Evolutionary conservation across 805 yeast species (phyloP).

Genomic region (Tetrapisispora taiwanensis): DNA sequence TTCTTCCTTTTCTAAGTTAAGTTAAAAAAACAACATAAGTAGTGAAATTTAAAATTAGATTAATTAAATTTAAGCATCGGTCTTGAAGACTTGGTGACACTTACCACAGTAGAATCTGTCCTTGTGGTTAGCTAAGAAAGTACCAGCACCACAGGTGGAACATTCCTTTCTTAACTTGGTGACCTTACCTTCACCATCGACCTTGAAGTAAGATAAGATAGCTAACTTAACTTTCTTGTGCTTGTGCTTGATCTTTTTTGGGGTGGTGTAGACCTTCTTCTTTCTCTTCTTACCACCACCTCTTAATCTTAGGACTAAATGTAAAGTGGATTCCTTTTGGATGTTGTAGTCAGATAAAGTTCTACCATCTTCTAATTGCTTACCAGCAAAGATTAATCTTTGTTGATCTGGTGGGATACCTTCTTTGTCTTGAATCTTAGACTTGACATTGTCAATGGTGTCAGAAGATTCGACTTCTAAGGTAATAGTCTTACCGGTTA

Average conservation of each 20-base stretch:
- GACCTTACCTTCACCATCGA: slow-evolving; percentile 96
- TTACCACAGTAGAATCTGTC: slow-evolving; percentile 99
- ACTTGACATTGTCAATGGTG: slow-evolving; percentile 93
- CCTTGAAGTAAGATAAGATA: slow-evolving; percentile 98
- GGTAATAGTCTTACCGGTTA: slow-evolving; percentile 98
- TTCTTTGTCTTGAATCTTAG: slow-evolving; percentile 94
- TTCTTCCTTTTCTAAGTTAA: not conserved
- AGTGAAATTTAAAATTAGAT: not conserved
- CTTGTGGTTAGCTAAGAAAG: slow-evolving; percentile 98
- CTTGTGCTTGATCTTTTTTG: slow-evolving; percentile 99
- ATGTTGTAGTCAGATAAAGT: slow-evolving; percentile 96
- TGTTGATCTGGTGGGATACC: slow-evolving; percentile 98
- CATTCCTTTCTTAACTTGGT: slow-evolving; percentile 99
- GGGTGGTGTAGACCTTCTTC: slow-evolving; percentile 99
- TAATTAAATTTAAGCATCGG: slow-evolving; percentile 21
- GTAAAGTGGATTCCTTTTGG: slow-evolving; percentile 94
- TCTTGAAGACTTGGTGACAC: slow-evolving; percentile 90
- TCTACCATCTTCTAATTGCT: slow-evolving; percentile 94
- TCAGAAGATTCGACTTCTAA: slow-evolving; percentile 96
- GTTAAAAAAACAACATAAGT: not conserved
- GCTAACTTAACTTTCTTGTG: slow-evolving; percentile 99
- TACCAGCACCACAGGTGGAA: slow-evolving; percentile 97
- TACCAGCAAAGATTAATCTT: slow-evolving; percentile 95
- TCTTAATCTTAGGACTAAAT: slow-evolving; percentile 94
- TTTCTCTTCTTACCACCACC: slow-evolving; percentile 99